Conservation (phyloP, 208 protist species). For the Wallacemonas sp. region DNA sequence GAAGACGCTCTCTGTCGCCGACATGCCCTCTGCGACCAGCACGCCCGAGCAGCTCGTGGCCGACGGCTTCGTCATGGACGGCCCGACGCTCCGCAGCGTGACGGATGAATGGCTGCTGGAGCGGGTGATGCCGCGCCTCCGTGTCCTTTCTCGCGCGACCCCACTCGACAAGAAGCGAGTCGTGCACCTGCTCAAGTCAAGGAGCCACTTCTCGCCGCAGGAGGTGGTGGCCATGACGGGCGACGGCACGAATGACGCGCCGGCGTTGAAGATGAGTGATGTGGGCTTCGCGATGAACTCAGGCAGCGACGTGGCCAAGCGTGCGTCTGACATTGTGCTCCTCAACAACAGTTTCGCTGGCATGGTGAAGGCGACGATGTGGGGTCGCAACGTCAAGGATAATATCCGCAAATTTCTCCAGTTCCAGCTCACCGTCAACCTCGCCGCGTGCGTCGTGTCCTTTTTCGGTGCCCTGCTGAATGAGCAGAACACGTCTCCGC, state of each 20-base stretch:
- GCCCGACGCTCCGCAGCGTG: constrained; percentile 82
- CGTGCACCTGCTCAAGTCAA: constrained; percentile 57
- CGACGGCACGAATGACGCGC: constrained; percentile 97
- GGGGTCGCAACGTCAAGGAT: constrained; percentile 98
- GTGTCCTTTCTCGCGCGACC: constrained; percentile 95
- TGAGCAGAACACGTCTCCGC: constrained; percentile 73
- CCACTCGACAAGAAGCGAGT: constrained; percentile 93
- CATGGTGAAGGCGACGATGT: constrained; percentile 97
- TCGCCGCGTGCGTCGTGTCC: constrained; percentile 88
- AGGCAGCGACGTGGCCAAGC: constrained; percentile 93
- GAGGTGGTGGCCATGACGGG: constrained; percentile 95
- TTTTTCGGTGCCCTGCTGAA: constrained; percentile 91
- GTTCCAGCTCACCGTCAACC: constrained; percentile 98
- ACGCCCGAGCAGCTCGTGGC: constrained; percentile 29
- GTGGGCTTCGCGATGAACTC: constrained; percentile 97
- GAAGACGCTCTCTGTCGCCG: background rate
- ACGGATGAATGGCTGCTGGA: constrained; percentile 54
- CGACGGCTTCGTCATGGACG: constrained; percentile 76
- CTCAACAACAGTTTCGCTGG: constrained; percentile 98
- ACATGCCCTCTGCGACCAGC: constrained; percentile 6
- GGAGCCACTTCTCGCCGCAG: constrained; percentile 26
- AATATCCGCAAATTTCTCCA: constrained; percentile 98
- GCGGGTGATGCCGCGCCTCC: constrained; percentile 61
- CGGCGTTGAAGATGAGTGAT: constrained; percentile 98
- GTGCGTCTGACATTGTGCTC: constrained; percentile 95